Percentiles rank a stretch among this genome's conserved stretches.
These are phyloP conservation scores for Clausena lansium DNA, from an alignment of 345 rosid genomes.

Conservation along the genomic window DNA sequence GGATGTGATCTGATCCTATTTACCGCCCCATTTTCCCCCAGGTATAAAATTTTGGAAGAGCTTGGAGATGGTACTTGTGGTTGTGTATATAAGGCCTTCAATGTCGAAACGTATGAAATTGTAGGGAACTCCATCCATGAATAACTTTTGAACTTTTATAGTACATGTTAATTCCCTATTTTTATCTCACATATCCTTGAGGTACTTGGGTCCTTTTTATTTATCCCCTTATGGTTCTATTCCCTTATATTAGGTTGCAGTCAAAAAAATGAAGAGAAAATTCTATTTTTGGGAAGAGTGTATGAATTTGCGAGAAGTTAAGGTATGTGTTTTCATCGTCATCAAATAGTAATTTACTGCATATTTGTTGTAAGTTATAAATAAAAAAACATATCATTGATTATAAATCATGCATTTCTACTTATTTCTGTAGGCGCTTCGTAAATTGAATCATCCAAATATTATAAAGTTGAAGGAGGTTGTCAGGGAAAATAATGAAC, in stretches of 20 bases:
- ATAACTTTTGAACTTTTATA: constrained; percentile 2
- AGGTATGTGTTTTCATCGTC: constrained; percentile 40
- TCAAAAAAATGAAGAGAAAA: constrained; percentile 93
- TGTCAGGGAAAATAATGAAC: constrained; percentile 79
- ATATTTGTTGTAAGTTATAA: neutral
- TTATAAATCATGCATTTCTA: neutral
- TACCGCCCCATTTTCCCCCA: constrained; percentile 21
- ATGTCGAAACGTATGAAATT: constrained; percentile 66
- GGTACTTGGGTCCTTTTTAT: neutral
- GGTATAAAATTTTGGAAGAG: constrained; percentile 82
- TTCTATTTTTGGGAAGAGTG: constrained; percentile 94
- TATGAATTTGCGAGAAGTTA: constrained; percentile 84
- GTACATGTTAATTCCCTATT: constrained; percentile 9
- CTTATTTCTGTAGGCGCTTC: constrained; percentile 68
- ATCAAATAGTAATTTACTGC: neutral
- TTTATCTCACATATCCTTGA: neutral
- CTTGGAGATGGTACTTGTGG: constrained; percentile 98
- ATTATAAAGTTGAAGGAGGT: constrained; percentile 90
- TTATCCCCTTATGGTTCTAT: neutral
- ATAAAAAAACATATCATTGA: constrained; percentile 1
- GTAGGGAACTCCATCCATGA: constrained; percentile 38
- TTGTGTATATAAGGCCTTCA: constrained; percentile 80
- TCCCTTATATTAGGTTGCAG: constrained; percentile 67
- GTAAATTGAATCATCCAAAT: constrained; percentile 79
- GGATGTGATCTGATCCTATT: neutral